Evolutionary conservation across 805 yeast genomes (phyloP).

Genomic region (Yamadazyma paraphyllophila): DNA sequence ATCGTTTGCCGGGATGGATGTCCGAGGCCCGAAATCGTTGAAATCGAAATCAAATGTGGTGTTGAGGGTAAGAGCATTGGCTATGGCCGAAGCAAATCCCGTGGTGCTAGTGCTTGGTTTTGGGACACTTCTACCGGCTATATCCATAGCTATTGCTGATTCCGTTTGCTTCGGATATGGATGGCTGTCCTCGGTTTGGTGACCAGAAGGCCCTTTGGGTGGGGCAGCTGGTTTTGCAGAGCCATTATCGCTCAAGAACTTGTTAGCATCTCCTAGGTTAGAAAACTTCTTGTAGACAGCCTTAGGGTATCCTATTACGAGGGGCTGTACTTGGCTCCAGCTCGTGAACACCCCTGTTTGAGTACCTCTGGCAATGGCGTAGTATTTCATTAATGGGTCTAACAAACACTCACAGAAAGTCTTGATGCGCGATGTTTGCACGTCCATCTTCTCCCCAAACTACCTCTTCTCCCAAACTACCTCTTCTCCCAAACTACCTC

Average conservation of each 20-base stretch:
- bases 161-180: too few relatives aligned
- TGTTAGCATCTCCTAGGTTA: slow-evolving; percentile 17
- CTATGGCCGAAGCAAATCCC: too few relatives aligned
- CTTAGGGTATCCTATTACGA: slow-evolving; percentile 55
- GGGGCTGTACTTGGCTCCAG: slow-evolving; percentile 58
- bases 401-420: too few relatives aligned
- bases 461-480: too few relatives aligned
- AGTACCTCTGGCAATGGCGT: slow-evolving; percentile 40
- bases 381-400: slow-evolving; percentile 17
- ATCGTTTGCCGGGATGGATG: not conserved
- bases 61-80: too few relatives aligned
- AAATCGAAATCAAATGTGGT: not conserved
- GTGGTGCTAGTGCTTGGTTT: not conserved
- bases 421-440: too few relatives aligned
- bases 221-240: not conserved
- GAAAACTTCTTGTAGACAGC: slow-evolving; percentile 59
- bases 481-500: too few relatives aligned
- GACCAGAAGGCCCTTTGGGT: too few relatives aligned
- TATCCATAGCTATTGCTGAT: too few relatives aligned
- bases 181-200: too few relatives aligned
- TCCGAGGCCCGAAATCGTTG: not conserved
- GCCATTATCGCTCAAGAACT: not conserved
- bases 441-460: too few relatives aligned
- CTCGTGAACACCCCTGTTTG: slow-evolving; percentile 51
- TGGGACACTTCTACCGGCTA: not conserved